These are phyloP conservation scores for Anthoceros angustus DNA, from an alignment of 225 moss, liverwort and hornwort genomes.

Conservation along the genomic window DNA sequence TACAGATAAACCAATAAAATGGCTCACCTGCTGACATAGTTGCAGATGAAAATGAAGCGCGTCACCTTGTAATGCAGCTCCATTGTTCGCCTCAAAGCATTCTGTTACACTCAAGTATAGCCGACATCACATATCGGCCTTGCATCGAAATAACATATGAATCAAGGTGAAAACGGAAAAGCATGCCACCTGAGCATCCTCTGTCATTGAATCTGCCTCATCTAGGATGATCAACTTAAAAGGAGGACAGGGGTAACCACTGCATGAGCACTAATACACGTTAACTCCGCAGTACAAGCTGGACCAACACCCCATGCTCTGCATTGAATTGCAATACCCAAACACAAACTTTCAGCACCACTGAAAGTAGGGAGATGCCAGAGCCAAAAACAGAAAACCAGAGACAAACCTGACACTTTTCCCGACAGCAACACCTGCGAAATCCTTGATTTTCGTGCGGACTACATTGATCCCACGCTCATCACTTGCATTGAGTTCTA, in stretches of 20 bases:
- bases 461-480: conserved; percentile 95
- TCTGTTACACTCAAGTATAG: conserved; percentile 15
- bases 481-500: conserved; percentile 94
- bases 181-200: conserved; percentile 65
- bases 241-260: conserved; percentile 78
- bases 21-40: conserved; percentile 71
- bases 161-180: neutral
- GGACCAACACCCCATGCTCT: neutral
- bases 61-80: conserved; percentile 93
- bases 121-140: neutral
- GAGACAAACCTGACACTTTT: conserved; percentile 29
- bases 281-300: neutral
- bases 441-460: conserved; percentile 91
- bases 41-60: conserved; percentile 93
- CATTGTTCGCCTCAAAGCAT: conserved; percentile 92
- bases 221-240: conserved; percentile 95
- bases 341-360: neutral
- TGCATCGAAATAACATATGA: neutral
- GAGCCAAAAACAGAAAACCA: neutral
- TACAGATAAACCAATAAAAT: neutral
- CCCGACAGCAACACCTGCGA: conserved; percentile 82
- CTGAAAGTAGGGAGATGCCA: neutral
- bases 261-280: conserved; percentile 17
- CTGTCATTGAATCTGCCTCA: conserved; percentile 98
- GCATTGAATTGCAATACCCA: neutral